Percentiles rank a stretch among this genome's conserved stretches.
Evolutionary conservation across 2,329 filamentous ascomycete genomes (phyloP).

Genomic region (Talaromyces sp.): DNA sequence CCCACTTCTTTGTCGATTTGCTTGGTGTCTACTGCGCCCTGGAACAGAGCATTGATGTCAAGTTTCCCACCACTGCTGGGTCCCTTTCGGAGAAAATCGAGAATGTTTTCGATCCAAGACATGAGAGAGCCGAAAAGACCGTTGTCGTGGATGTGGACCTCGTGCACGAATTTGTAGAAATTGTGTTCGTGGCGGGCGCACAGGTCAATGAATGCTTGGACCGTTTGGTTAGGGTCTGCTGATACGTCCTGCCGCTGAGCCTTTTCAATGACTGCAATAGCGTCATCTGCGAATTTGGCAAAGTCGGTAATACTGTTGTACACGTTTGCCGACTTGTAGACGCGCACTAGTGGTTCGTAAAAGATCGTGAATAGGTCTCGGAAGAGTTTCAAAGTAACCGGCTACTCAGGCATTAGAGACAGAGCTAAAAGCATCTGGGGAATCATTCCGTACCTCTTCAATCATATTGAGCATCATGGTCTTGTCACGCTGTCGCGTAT

Average conservation of each 20-base stretch:
- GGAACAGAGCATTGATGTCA: constrained; percentile 90
- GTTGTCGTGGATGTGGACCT: constrained; percentile 95
- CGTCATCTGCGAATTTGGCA: constrained; percentile 84
- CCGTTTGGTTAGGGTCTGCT: constrained; percentile 94
- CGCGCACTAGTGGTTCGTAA: constrained; percentile 92
- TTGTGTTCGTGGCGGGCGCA: constrained; percentile 93
- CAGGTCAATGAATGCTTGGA: constrained; percentile 95
- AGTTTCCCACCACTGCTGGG: constrained; percentile 70
- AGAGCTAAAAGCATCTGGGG: background rate
- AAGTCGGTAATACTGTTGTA: constrained; percentile 98
- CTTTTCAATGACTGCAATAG: constrained; percentile 70
- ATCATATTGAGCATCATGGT: constrained; percentile 94
- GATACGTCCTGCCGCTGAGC: constrained; percentile 73
- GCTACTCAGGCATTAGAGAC: constrained; percentile 36
- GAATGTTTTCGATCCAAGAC: constrained; percentile 93
- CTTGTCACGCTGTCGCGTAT: constrained; percentile 89
- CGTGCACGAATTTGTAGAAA: constrained; percentile 98
- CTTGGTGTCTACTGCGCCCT: constrained; percentile 64
- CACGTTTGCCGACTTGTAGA: constrained; percentile 98
- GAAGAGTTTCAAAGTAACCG: constrained; percentile 93
- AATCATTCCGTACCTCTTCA: constrained; percentile 57
- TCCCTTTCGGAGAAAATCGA: constrained; percentile 85
- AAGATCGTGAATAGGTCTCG: constrained; percentile 97
- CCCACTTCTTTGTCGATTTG: constrained; percentile 66
- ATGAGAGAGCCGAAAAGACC: constrained; percentile 94